Conservation (phyloP, 495 filamentous ascomycete species). For the Margaritispora aquatica region DNA sequence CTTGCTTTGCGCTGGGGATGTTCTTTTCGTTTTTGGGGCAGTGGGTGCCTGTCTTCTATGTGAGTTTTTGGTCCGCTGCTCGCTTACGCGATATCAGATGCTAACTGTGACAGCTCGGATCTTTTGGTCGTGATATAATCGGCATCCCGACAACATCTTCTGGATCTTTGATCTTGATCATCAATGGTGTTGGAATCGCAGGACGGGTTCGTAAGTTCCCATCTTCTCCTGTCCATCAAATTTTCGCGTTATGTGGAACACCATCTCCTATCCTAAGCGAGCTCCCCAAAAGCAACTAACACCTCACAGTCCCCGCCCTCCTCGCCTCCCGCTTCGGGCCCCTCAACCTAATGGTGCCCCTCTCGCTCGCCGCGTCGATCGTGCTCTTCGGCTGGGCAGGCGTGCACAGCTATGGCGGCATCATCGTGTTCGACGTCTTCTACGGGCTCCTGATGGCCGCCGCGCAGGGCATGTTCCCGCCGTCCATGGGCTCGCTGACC, state of each 20-base stretch:
- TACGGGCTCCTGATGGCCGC: slow-evolving; percentile 54
- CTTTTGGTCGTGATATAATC: slow-evolving; percentile 11
- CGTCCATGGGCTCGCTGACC: slow-evolving; percentile 50
- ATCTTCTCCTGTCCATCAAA: too few relatives aligned
- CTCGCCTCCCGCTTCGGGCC: slow-evolving; percentile 56
- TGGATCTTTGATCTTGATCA: slow-evolving; percentile 55
- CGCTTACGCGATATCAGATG: too few relatives aligned
- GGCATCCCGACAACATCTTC: slow-evolving; percentile 28
- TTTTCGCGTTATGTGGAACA: too few relatives aligned
- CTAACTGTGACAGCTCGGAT: slow-evolving; percentile 1
- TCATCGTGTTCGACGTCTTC: slow-evolving; percentile 49
- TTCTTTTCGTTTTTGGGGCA: slow-evolving; percentile 25
- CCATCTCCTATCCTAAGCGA: neutral
- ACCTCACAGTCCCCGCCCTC: slow-evolving; percentile 39
- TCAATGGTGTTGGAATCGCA: slow-evolving; percentile 59
- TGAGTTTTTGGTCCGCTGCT: slow-evolving; percentile 30
- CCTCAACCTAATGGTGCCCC: slow-evolving; percentile 54
- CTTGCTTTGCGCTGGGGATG: slow-evolving; percentile 58
- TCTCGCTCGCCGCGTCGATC: slow-evolving; percentile 41
- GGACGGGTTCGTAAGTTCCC: slow-evolving; percentile 44
- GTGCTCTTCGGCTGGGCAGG: slow-evolving; percentile 55
- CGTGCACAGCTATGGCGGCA: slow-evolving; percentile 36
- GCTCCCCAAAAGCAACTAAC: neutral
- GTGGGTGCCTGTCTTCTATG: slow-evolving; percentile 37
- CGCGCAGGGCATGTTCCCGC: slow-evolving; percentile 63